A percentile compares a stretch with the other conserved stretches of the same genome.
Evolutionary conservation across 805 yeast species (phyloP).

Genomic region (Candida qinlingensis): DNA sequence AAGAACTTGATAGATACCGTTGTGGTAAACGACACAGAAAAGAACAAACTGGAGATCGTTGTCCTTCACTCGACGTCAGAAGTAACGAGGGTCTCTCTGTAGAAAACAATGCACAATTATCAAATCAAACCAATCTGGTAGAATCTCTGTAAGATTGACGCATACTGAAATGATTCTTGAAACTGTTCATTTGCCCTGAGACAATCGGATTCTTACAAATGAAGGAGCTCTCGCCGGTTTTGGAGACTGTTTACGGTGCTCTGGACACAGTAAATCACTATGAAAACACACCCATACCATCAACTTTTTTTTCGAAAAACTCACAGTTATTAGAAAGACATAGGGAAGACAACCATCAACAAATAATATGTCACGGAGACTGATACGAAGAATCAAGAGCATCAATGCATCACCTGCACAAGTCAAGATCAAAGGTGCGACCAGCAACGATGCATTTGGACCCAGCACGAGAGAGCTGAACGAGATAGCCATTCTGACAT

Average conservation of each 20-base stretch:
- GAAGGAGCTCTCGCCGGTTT: too few species aligned
- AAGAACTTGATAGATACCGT: slow-evolving; percentile 12
- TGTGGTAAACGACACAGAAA: slow-evolving; percentile 10
- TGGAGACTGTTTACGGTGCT: too few species aligned
- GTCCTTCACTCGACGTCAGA: slow-evolving; percentile 2
- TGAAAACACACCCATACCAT: too few species aligned
- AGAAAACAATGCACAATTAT: neutral
- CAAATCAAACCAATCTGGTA: too few species aligned
- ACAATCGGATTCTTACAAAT: too few species aligned
- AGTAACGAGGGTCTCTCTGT: slow-evolving; percentile 1
- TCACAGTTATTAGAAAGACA: neutral
- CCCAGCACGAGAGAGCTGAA: slow-evolving; percentile 53
- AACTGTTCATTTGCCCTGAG: too few species aligned
- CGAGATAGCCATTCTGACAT: slow-evolving; percentile 44
- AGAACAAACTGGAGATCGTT: slow-evolving; percentile 5
- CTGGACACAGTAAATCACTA: too few species aligned
- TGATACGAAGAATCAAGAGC: slow-evolving; percentile 30
- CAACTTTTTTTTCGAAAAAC: neutral
- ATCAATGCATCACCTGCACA: slow-evolving; percentile 27
- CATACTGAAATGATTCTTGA: too few species aligned
- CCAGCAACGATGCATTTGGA: slow-evolving; percentile 48
- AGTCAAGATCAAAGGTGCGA: slow-evolving; percentile 38
- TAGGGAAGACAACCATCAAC: too few species aligned
- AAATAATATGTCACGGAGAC: slow-evolving; percentile 19
- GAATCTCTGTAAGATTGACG: too few species aligned